Percentiles rank a stretch among this genome's conserved stretches.
Conservation (phyloP, 2,329 filamentous ascomycete genomes). For the Chrysosporium keratinophilum region DNA sequence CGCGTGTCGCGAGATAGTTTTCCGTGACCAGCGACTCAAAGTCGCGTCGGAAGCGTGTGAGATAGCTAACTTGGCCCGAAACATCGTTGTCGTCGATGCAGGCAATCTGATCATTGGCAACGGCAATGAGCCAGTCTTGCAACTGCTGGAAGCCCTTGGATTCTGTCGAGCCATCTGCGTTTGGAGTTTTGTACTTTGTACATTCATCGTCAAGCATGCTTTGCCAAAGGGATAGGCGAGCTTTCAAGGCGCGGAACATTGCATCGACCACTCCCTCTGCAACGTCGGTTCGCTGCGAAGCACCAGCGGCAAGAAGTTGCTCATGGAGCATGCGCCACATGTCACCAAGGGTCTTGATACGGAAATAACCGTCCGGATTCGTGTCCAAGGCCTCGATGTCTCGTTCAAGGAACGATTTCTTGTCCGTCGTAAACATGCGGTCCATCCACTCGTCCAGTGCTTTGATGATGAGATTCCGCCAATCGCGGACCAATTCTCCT, state of each 20-base stretch:
- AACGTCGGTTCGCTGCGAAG: slow-evolving; percentile 78
- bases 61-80: slow-evolving; percentile 68
- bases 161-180: slow-evolving; percentile 29
- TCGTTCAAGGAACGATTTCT: slow-evolving; percentile 67
- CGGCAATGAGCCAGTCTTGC: slow-evolving; percentile 88
- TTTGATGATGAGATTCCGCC: slow-evolving; percentile 87
- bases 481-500: slow-evolving; percentile 81
- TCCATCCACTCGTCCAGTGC: slow-evolving; percentile 97
- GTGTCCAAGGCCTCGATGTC: slow-evolving; percentile 71
- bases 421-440: slow-evolving; percentile 74
- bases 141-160: slow-evolving; percentile 61
- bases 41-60: slow-evolving; percentile 75
- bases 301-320: slow-evolving; percentile 74
- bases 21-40: slow-evolving; percentile 71
- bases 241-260: slow-evolving; percentile 80
- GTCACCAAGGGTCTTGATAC: slow-evolving; percentile 82
- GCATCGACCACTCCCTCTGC: slow-evolving; percentile 91
- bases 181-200: slow-evolving; percentile 53
- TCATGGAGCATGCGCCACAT: slow-evolving; percentile 97
- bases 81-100: slow-evolving; percentile 83
- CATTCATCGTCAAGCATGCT: slow-evolving; percentile 79
- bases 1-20: slow-evolving; percentile 62
- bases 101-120: slow-evolving; percentile 96
- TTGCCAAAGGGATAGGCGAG: slow-evolving; percentile 77
- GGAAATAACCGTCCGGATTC: slow-evolving; percentile 81